phyloP scores from a whole-genome alignment of 2,329 filamentous ascomycete species.

The Didymosphaeria variabile region DNA sequence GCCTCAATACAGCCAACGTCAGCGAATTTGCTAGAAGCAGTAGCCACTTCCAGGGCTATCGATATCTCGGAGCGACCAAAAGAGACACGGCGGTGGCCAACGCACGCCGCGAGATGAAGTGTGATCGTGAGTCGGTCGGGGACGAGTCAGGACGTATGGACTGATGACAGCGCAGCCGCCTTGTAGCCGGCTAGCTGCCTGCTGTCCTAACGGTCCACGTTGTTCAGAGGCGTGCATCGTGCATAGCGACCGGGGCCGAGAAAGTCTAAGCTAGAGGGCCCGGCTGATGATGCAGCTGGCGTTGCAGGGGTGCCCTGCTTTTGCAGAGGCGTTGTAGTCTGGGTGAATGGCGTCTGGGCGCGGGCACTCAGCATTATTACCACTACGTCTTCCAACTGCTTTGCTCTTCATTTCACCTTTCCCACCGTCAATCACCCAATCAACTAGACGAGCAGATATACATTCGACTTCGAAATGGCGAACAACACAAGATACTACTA shows the following conservation, averaged over 20 bases:
- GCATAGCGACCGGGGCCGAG: conserved; percentile 42
- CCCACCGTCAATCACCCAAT: conserved; percentile 8
- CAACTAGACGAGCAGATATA: conserved; percentile 14
- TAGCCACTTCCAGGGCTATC: conserved; percentile 22
- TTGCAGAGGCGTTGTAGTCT: conserved; percentile 47
- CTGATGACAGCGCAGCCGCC: conserved; percentile 50
- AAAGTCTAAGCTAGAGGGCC: conserved; percentile 37
- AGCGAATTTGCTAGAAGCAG: conserved; percentile 25
- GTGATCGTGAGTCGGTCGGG: conserved; percentile 33
- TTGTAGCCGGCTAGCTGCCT: conserved; percentile 43
- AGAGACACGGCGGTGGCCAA: conserved; percentile 32
- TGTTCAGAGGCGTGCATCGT: conserved; percentile 47
- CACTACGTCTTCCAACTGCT: conserved; percentile 28
- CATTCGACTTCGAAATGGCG: conserved; percentile 41
- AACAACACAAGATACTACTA: conserved; percentile 49
- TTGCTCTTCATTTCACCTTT: conserved; percentile 14
- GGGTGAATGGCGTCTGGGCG: conserved; percentile 52
- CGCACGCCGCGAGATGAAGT: conserved; percentile 40
- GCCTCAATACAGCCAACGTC: conserved; percentile 26
- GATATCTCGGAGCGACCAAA: conserved; percentile 20
- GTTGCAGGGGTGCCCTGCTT: conserved; percentile 40
- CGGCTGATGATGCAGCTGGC: conserved; percentile 48
- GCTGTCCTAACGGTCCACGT: conserved; percentile 48
- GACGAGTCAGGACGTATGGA: conserved; percentile 48
- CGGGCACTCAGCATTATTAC: conserved; percentile 40